Base-by-base conservation (phyloP, 2,329 filamentous ascomycete species). In the Malbranchea zuffiana region DNA sequence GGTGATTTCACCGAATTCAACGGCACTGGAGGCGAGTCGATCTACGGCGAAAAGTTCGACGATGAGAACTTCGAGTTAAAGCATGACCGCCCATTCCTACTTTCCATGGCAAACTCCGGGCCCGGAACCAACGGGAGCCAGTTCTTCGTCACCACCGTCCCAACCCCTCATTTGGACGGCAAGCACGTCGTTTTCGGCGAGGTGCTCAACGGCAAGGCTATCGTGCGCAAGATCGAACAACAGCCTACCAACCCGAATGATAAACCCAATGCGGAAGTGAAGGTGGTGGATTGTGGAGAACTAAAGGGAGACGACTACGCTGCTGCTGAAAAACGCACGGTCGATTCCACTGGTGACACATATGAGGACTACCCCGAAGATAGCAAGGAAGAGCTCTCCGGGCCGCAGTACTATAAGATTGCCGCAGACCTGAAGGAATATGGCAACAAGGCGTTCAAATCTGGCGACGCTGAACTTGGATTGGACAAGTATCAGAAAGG, bases 131-230 rank as follows among this genome's bases (percentile, higher is more conserved):
- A 98, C 59, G 90, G 90, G 54, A 92, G 83, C 34, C 90, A 98
- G 56, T 98, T 98, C 74, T 98, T 98, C 73, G 70, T 96, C 52
- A 98, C 90, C 32, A 96, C 90, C 11, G 84, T 94, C 19, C 72
- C 79, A n/a, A 96, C 90, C 10, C 87, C 86, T 32, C 90, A 96
- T 60, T 75, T 96, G 25, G 87, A 98, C 60, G 77, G 77, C 58
- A 98, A 98, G 71, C 88, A 98, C 65, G 90, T 96, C 31, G 87
- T 98, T 16, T 98, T 95, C 51, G 90, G 90, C 45, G 81, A 95
- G 58, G 88, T 96, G 39, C 74, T 95, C 54, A 82, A 79, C 43
- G 90, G 90, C 54, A 96, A 95, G 71, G 87, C 83, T 44, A 68
- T 95, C 24, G 75, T 96, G 21, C 81, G 90, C 46, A 78, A 87